Conservation (phyloP, 164 flowering plant species). For the Vitis cinerea region DNA sequence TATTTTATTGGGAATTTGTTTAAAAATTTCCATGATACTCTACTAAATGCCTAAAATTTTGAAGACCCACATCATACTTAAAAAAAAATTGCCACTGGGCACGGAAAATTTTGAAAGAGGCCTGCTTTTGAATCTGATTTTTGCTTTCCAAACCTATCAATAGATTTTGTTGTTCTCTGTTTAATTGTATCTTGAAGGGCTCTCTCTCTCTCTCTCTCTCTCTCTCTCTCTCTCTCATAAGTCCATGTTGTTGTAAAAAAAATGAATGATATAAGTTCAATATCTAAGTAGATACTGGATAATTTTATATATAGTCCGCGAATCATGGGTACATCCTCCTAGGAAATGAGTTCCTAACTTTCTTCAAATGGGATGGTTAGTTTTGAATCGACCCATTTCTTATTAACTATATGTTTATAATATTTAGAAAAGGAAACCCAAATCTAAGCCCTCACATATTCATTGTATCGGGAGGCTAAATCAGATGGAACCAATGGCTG, state of each 20-base stretch:
- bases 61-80: slow-evolving; percentile 1
- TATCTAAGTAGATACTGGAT: no score
- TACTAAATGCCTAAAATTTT: neutral
- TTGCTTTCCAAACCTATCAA: neutral
- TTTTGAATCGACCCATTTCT: neutral
- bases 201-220: no score
- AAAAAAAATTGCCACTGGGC: neutral
- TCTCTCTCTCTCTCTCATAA: no score
- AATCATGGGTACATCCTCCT: slow-evolving; percentile 1
- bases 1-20: slow-evolving; percentile 1
- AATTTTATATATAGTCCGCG: neutral
- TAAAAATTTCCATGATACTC: no score
- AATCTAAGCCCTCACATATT: neutral
- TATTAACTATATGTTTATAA: neutral
- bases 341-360: neutral
- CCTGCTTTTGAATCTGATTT: neutral
- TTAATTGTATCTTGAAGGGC: no score
- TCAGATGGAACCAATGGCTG: neutral
- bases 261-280: no score
- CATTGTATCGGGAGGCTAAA: neutral
- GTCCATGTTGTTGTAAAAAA: no score
- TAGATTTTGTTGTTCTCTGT: neutral
- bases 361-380: neutral
- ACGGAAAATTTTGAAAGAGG: slow-evolving; percentile 10
- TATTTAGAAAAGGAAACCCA: neutral